phyloP scores from a whole-genome alignment of 768 basidiomycete species.

The Phallus indusiatus region DNA sequence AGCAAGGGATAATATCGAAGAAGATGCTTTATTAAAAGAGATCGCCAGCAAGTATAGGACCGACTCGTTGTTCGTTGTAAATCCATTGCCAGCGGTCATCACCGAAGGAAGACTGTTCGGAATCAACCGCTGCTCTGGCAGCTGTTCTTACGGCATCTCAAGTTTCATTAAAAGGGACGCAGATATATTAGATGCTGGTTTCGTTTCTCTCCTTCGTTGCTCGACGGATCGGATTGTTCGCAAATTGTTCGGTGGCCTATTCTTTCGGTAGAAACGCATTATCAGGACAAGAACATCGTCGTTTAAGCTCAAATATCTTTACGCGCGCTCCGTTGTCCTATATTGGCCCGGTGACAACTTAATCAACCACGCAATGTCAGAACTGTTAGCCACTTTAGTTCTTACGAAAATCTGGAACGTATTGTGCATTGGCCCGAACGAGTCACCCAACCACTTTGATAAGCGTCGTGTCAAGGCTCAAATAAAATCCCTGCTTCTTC shows the following conservation, averaged over 20 bases:
- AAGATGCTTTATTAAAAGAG: slow-evolving; percentile 68
- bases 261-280: slow-evolving; percentile 68
- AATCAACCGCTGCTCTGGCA: slow-evolving; percentile 79
- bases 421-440: slow-evolving; percentile 81
- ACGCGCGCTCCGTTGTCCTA: slow-evolving; percentile 64
- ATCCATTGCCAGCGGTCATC: slow-evolving; percentile 30
- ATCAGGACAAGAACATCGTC: too few species aligned
- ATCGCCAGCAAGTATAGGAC: too few species aligned
- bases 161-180: too few species aligned
- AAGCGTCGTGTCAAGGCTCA: slow-evolving; percentile 80
- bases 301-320: slow-evolving; percentile 85
- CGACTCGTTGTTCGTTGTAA: slow-evolving; percentile 57
- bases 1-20: slow-evolving; percentile 57
- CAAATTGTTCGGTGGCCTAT: slow-evolving; percentile 78
- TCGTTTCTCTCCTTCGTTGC: slow-evolving; percentile 65
- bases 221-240: slow-evolving; percentile 66
- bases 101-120: slow-evolving; percentile 56
- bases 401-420: slow-evolving; percentile 63
- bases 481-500: slow-evolving; percentile 62
- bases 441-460: slow-evolving; percentile 85
- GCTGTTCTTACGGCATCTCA: too few species aligned
- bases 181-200: slow-evolving; percentile 71
- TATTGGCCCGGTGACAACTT: slow-evolving; percentile 63
- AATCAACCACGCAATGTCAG: slow-evolving; percentile 66
- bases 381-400: slow-evolving; percentile 56